Conservation (phyloP, 75 land plant species). For the Sequoia sempervirens region DNA sequence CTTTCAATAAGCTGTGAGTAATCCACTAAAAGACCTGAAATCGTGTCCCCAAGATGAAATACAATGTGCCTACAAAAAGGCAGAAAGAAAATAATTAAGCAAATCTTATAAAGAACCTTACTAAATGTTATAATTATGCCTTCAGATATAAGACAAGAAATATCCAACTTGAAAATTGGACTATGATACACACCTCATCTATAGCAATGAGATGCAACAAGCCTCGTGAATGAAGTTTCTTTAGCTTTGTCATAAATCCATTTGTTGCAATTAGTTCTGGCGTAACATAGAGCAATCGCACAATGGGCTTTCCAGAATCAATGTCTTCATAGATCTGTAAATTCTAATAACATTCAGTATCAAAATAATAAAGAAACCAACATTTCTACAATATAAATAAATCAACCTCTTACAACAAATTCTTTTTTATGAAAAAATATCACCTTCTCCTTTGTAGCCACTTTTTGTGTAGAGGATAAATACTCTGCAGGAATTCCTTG, state of each 20-base stretch:
- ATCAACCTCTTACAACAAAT: neutral
- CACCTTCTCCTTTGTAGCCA: constrained; percentile 55
- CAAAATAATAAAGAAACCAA: neutral
- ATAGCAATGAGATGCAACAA: constrained; percentile 75
- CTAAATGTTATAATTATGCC: neutral
- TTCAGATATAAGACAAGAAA: neutral
- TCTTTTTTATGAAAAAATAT: neutral
- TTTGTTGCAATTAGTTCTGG: constrained; percentile 78
- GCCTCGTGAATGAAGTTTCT: constrained; percentile 64
- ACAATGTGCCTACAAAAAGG: constrained; percentile 81
- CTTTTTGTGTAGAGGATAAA: constrained; percentile 70
- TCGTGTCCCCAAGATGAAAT: constrained; percentile 98
- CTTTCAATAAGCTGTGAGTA: neutral
- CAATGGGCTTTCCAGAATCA: constrained; percentile 68
- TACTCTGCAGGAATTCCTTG: constrained; percentile 78
- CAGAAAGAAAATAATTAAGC: neutral
- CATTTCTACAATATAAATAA: neutral
- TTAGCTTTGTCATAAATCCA: constrained; percentile 66
- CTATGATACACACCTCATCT: constrained; percentile 60
- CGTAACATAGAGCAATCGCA: constrained; percentile 82
- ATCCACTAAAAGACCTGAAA: constrained; percentile 58
- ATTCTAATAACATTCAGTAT: neutral
- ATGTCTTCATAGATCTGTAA: constrained; percentile 80
- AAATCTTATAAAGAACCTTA: neutral
- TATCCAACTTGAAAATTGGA: neutral